Evolutionary conservation across 352 stramenopile genomes (phyloP).

Genomic region (Elongisporangium anandrum): DNA sequence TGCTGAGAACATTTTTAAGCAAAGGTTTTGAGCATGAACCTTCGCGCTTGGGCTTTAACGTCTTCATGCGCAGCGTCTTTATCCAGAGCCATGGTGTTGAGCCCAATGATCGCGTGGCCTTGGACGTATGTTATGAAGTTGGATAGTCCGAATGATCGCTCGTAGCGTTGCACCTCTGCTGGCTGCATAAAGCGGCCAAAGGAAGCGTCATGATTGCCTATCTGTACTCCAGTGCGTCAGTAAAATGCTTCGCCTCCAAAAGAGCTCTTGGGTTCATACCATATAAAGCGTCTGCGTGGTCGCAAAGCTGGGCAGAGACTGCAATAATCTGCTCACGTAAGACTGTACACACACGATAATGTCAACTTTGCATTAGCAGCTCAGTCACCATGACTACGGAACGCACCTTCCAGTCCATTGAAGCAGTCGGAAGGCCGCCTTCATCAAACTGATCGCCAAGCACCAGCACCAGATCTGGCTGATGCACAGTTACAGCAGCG

Average conservation of each 20-base stretch:
- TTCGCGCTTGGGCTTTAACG: conserved; percentile 46
- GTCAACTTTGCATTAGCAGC: not conserved
- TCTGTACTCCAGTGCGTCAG: conserved; percentile 11
- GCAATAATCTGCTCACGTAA: conserved; percentile 51
- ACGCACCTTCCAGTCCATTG: conserved; percentile 45
- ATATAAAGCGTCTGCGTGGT: conserved; percentile 51
- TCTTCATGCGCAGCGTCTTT: conserved; percentile 38
- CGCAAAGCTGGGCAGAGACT: conserved; percentile 26
- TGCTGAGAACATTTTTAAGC: not conserved
- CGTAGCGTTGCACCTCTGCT: conserved; percentile 39
- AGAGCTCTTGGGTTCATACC: conserved; percentile 11
- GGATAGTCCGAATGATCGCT: conserved; percentile 50
- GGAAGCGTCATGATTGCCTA: conserved; percentile 76
- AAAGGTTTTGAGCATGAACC: conserved; percentile 16
- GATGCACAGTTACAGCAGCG: conserved; percentile 44
- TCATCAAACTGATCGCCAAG: conserved; percentile 79
- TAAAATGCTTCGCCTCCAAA: not conserved
- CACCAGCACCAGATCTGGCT: conserved; percentile 50
- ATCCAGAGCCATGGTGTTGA: conserved; percentile 83
- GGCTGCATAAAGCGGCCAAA: conserved; percentile 49
- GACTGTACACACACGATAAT: conserved; percentile 13
- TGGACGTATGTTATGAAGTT: conserved; percentile 48
- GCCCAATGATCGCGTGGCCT: conserved; percentile 50
- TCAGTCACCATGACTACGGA: not conserved
- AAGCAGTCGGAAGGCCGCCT: conserved; percentile 41